A percentile compares a stretch with the other conserved stretches of the same genome.
Evolutionary conservation across 2,329 filamentous ascomycete genomes (phyloP).

Genomic region (Penicillium fuscoglaucum): DNA sequence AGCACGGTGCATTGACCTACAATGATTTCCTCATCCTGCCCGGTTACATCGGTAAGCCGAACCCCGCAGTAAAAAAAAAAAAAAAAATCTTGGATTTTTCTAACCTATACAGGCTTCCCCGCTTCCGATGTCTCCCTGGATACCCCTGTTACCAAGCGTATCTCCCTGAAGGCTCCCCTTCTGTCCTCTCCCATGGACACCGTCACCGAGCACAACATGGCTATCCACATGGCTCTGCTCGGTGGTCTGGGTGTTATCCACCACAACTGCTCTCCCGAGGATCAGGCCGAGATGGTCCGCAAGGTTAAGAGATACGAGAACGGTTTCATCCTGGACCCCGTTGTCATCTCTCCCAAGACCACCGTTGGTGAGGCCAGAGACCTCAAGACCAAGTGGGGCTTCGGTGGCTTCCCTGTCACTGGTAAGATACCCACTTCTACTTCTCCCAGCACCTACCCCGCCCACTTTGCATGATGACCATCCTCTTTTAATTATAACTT

Average conservation of each 20-base stretch:
- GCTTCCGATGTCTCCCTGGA: slow-evolving; percentile 86
- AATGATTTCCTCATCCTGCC: slow-evolving; percentile 98
- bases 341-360: slow-evolving; percentile 83
- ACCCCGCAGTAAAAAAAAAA: slow-evolving; percentile 1
- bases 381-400: slow-evolving; percentile 97
- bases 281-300: slow-evolving; percentile 97
- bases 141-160: slow-evolving; percentile 90
- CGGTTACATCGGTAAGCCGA: slow-evolving; percentile 78
- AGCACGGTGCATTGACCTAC: slow-evolving; percentile 92
- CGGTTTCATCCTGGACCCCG: slow-evolving; percentile 94
- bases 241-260: slow-evolving; percentile 78
- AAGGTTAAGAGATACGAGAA: slow-evolving; percentile 99
- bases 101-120: slow-evolving; percentile 66
- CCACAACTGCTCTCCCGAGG: slow-evolving; percentile 98
- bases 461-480: slow-evolving; percentile 65
- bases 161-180: slow-evolving; percentile 93
- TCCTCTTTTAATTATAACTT: slow-evolving; percentile 81
- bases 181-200: slow-evolving; percentile 99
- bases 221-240: slow-evolving; percentile 74
- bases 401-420: slow-evolving; percentile 97
- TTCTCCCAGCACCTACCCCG: slow-evolving; percentile 11
- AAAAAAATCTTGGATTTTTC: not conserved
- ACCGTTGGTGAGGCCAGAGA: slow-evolving; percentile 89
- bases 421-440: slow-evolving; percentile 62
- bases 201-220: slow-evolving; percentile 99